phyloP scores from a whole-genome alignment of 768 basidiomycete species.

The Tulasnella sp. region DNA sequence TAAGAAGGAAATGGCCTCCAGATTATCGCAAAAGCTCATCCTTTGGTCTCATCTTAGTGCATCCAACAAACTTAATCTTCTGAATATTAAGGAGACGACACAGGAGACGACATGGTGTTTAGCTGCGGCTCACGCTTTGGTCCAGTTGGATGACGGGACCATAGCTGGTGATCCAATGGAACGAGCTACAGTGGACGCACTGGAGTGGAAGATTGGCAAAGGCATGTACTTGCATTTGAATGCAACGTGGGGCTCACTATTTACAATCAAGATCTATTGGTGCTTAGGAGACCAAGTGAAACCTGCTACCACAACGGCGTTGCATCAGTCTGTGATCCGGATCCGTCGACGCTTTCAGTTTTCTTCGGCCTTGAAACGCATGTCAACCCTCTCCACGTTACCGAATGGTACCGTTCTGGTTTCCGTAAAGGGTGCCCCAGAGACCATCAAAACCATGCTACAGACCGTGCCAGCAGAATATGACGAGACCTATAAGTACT shows the following conservation, averaged over 20 bases:
- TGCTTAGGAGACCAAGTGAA: conserved; percentile 52
- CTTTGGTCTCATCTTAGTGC: conserved; percentile 31
- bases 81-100: conserved; percentile 64
- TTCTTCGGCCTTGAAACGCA: conserved; percentile 92
- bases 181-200: conserved; percentile 82
- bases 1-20: conserved; percentile 32
- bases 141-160: conserved; percentile 85
- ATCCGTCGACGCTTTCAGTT: conserved; percentile 95
- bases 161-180: conserved; percentile 99
- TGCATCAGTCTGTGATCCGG: conserved; percentile 45
- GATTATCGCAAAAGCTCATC: background rate
- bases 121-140: conserved; percentile 90
- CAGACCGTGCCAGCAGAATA: conserved; percentile 60
- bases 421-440: conserved; percentile 92
- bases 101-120: conserved; percentile 77
- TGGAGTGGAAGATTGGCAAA: conserved; percentile 68
- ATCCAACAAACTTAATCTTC: conserved; percentile 49
- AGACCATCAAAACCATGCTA: conserved; percentile 89
- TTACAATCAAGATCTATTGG: background rate
- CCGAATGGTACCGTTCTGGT: conserved; percentile 44
- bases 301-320: conserved; percentile 39
- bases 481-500: conserved; percentile 92
- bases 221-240: conserved; percentile 31
- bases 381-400: conserved; percentile 77
- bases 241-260: background rate